A percentile compares a stretch with the other conserved stretches of the same genome.
phyloP scores from a whole-genome alignment of 1,284 basidiomycete species.

The Pseudomicrostroma phylloplanum region DNA sequence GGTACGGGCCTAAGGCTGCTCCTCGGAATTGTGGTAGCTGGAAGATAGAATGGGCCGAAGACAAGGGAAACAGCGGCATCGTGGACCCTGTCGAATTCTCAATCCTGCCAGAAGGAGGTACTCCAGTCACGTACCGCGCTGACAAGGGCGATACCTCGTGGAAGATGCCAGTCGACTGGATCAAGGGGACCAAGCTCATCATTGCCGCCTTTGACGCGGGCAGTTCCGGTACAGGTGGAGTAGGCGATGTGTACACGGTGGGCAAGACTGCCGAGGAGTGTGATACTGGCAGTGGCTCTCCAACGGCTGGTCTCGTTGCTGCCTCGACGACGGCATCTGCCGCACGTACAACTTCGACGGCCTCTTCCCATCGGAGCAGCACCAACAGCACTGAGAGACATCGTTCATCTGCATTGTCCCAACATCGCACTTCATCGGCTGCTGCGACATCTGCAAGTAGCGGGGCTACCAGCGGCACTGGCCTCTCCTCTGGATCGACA shows the following conservation, averaged over 20 bases:
- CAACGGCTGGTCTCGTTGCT: no score
- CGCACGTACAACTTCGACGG: no score
- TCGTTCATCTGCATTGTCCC: no score
- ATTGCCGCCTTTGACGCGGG: not conserved
- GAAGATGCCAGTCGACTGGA: not conserved
- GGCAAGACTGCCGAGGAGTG: not conserved
- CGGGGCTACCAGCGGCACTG: no score
- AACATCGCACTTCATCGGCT: no score
- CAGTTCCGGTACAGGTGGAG: not conserved
- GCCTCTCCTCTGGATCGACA: no score
- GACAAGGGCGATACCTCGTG: constrained; percentile 3
- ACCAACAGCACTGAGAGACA: no score
- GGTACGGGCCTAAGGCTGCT: not conserved
- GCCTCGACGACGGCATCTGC: no score
- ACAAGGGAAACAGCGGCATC: not conserved
- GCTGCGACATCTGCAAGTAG: no score
- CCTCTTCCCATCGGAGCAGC: no score
- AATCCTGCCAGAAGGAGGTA: not conserved
- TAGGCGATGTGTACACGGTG: not conserved
- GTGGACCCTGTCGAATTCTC: not conserved
- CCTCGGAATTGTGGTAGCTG: not conserved
- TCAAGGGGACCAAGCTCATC: not conserved
- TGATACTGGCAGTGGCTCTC: no score
- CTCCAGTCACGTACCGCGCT: not conserved
- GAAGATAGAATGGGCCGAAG: not conserved